Conservation (phyloP, 2,329 filamentous ascomycete species). For the Ascochyta pisi region DNA sequence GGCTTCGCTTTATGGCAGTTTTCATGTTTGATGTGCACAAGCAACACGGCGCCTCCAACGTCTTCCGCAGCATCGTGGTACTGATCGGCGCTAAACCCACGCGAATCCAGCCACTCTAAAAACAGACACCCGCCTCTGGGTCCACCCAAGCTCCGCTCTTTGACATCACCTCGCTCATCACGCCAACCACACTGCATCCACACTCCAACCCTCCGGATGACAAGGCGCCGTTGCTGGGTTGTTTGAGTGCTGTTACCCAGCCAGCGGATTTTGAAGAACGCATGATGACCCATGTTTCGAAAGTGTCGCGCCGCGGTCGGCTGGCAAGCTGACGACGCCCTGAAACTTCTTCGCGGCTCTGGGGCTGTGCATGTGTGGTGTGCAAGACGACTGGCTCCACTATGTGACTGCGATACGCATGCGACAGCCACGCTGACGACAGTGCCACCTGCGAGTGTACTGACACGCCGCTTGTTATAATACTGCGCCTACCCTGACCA, state of each 20-base stretch:
- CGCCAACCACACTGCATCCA: conserved; percentile 15
- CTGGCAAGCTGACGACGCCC: conserved; percentile 41
- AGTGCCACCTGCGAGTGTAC: conserved; percentile 1
- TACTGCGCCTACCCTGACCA: conserved; percentile 6
- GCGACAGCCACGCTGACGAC: conserved; percentile 15
- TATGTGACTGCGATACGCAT: conserved; percentile 13
- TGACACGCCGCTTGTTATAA: conserved; percentile 14
- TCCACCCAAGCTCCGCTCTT: conserved; percentile 8
- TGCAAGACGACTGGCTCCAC: conserved; percentile 21
- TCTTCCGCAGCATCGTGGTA: conserved; percentile 3
- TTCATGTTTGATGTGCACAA: conserved; percentile 10
- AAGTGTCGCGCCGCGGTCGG: conserved; percentile 31
- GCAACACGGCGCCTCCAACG: conserved; percentile 5
- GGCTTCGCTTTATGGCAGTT: conserved; percentile 6
- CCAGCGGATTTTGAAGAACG: background rate
- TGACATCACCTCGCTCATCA: conserved; percentile 11
- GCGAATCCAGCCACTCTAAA: conserved; percentile 15
- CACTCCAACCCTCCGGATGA: conserved; percentile 8
- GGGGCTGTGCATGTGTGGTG: conserved; percentile 29
- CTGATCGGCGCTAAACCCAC: conserved; percentile 11
- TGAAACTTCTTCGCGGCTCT: conserved; percentile 41
- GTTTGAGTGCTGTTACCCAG: conserved; percentile 4
- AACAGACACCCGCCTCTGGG: conserved; percentile 17
- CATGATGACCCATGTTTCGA: conserved; percentile 34
- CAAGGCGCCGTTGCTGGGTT: conserved; percentile 6